Percentiles rank a stretch among this genome's conserved stretches.
phyloP scores from a whole-genome alignment of 2,329 filamentous ascomycete genomes.

The Paecilomyces niveus region DNA sequence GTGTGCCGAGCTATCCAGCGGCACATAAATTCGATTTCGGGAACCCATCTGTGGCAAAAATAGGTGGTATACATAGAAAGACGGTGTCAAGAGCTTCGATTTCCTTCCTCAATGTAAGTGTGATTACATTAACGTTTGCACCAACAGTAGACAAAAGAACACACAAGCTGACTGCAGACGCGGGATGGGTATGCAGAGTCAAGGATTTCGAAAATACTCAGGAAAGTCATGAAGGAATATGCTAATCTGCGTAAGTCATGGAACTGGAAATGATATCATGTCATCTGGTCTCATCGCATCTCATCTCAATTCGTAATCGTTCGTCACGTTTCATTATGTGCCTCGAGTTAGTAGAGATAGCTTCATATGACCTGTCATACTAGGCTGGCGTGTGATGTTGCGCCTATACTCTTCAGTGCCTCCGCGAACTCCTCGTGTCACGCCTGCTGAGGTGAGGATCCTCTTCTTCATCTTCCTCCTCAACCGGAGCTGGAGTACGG shows the following conservation, averaged over 20 bases:
- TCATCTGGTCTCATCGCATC: not conserved
- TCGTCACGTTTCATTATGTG: not conserved
- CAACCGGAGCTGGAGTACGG: conserved; percentile 41
- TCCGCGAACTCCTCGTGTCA: not conserved
- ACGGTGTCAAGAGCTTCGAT: not conserved
- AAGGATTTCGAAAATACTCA: not conserved
- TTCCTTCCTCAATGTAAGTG: not conserved
- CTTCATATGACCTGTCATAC: not conserved
- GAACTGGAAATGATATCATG: not conserved
- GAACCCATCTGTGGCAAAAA: not conserved
- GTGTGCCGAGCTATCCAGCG: too few species aligned
- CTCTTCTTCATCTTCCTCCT: conserved; percentile 41
- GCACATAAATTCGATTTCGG: too few species aligned
- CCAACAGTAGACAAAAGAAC: not conserved
- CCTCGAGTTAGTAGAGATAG: not conserved
- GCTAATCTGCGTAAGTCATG: not conserved
- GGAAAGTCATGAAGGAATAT: not conserved
- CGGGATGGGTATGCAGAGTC: not conserved
- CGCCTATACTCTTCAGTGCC: not conserved
- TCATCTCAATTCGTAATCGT: not conserved
- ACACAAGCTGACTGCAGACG: not conserved
- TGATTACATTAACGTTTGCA: not conserved
- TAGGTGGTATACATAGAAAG: not conserved
- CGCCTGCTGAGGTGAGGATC: conserved; percentile 10
- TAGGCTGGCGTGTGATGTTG: not conserved